phyloP scores from a whole-genome alignment of 1,139 yeast species.

The Saccharomyces hybrid region DNA sequence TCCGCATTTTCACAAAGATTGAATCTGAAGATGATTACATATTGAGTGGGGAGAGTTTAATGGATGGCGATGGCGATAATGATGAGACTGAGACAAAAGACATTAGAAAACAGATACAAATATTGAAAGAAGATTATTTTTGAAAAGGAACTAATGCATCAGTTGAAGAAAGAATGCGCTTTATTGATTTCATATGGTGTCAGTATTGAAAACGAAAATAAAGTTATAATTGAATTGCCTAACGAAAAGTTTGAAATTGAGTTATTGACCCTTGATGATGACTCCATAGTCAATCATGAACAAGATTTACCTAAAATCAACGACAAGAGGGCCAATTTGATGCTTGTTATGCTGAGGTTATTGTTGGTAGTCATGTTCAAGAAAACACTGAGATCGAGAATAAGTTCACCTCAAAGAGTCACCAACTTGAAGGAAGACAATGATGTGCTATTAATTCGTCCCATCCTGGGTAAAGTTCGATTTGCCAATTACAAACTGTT shows the following conservation, averaged over 20 bases:
- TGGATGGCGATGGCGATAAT: slow-evolving; percentile 7
- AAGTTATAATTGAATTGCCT: slow-evolving; percentile 54
- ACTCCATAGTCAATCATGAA: slow-evolving; percentile 31
- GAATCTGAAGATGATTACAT: slow-evolving; percentile 48
- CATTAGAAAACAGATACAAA: slow-evolving; percentile 47
- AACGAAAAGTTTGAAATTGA: slow-evolving; percentile 69
- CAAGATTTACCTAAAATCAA: slow-evolving; percentile 34
- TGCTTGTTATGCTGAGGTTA: slow-evolving; percentile 43
- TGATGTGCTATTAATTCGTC: slow-evolving; percentile 26
- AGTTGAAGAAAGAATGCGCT: slow-evolving; percentile 69
- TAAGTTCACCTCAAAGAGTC: slow-evolving; percentile 10
- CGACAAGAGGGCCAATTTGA: slow-evolving; percentile 33
- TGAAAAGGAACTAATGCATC: slow-evolving; percentile 68
- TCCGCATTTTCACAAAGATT: slow-evolving; percentile 46
- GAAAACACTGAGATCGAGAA: slow-evolving; percentile 34
- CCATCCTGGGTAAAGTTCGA: slow-evolving; percentile 29
- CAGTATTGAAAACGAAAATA: slow-evolving; percentile 55
- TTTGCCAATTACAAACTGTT: slow-evolving; percentile 27
- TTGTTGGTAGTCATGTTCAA: slow-evolving; percentile 37
- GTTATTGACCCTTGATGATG: slow-evolving; percentile 45
- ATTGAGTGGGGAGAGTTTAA: slow-evolving; percentile 32
- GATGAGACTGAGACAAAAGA: slow-evolving; percentile 26
- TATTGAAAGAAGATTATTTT: slow-evolving; percentile 64
- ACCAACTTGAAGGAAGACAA: slow-evolving; percentile 7
- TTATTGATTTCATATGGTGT: slow-evolving; percentile 66